Conservation (phyloP, 495 filamentous ascomycete genomes). For the Pseudevernia furfuracea region DNA sequence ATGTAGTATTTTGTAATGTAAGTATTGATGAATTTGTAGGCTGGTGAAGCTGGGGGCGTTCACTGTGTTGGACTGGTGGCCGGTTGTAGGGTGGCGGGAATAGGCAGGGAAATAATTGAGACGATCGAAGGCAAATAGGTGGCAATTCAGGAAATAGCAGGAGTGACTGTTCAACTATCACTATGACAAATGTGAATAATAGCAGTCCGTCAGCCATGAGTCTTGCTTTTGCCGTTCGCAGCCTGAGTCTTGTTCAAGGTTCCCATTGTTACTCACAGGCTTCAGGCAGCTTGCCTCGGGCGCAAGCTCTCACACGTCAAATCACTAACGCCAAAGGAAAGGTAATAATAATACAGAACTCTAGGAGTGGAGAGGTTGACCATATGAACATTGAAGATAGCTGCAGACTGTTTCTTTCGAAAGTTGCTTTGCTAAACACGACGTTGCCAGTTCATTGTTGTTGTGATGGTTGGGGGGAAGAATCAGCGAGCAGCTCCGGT, state of each 20-base stretch:
- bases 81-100: slow-evolving; percentile 24
- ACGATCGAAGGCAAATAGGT: slow-evolving; percentile 17
- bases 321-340: slow-evolving; percentile 18
- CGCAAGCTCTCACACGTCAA: slow-evolving; percentile 12
- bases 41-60: slow-evolving; percentile 10
- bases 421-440: slow-evolving; percentile 15
- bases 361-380: slow-evolving; percentile 20
- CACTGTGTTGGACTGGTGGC: slow-evolving; percentile 19
- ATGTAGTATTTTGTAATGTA: neutral
- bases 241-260: slow-evolving; percentile 4
- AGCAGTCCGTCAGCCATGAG: slow-evolving; percentile 15
- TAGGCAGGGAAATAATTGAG: slow-evolving; percentile 20
- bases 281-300: slow-evolving; percentile 9
- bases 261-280: slow-evolving; percentile 25
- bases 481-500: slow-evolving; percentile 7
- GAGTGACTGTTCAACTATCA: slow-evolving; percentile 11
- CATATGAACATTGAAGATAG: slow-evolving; percentile 14
- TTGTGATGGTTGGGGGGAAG: slow-evolving; percentile 12
- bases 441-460: slow-evolving; percentile 15
- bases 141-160: slow-evolving; percentile 8
- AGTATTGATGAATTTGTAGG: neutral
- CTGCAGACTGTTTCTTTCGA: slow-evolving; percentile 13
- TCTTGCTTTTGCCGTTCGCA: slow-evolving; percentile 16
- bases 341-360: slow-evolving; percentile 14
- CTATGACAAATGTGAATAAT: neutral